Base-by-base conservation (phyloP, 1,284 basidiomycete genomes). In the Waitea zeae region DNA sequence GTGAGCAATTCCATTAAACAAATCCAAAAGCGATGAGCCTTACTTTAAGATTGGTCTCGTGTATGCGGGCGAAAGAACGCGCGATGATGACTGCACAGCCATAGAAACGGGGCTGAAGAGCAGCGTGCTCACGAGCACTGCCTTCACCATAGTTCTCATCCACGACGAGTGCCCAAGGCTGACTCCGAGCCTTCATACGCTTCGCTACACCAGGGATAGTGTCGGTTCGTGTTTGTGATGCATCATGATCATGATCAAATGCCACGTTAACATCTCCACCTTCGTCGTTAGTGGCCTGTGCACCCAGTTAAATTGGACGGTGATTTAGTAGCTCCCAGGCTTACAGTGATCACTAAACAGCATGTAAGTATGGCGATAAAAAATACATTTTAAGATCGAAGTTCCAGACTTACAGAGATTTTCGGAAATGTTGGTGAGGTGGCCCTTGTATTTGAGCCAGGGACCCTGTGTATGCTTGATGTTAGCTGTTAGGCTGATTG, bases 111-210 rank as follows among this genome's bases (percentile, higher is more conserved):
- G 93, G 95, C 53, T 98, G 95, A 20, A 98, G 65, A 12, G 92
- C 90, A 20, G 95, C 95, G 54, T 98, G 95, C 57, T 98, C 95
- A 39, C 95, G 74, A n/a, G 90, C 90, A 43, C 84, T 89, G 14
- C 93, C 95, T 55, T 99, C 95, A 3, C 95, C 95, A 52, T 98
- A 95, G 52, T 92, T 92, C 11, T 92, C 86, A 51, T 98, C 95
- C 1, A 95, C 92, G 20, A 99, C 65, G 33, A 98, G 61, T 46
- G 92, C 82, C 92, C 93, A 98, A 0, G 88, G 83, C 54, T 90
- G 79, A 17, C 64, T 61, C 37, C 79, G 67, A 15, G 72, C 64
- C 53, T 86, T 88, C 52, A 92, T 77, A 24, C 72, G 72, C 59
- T 96, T 90, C 34, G 89, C 90, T 5, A 93, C 64, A 42, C 72